These are phyloP conservation scores for Cyberlindnera bimundalis DNA, from an alignment of 805 yeast species.

Conservation along the genomic window DNA sequence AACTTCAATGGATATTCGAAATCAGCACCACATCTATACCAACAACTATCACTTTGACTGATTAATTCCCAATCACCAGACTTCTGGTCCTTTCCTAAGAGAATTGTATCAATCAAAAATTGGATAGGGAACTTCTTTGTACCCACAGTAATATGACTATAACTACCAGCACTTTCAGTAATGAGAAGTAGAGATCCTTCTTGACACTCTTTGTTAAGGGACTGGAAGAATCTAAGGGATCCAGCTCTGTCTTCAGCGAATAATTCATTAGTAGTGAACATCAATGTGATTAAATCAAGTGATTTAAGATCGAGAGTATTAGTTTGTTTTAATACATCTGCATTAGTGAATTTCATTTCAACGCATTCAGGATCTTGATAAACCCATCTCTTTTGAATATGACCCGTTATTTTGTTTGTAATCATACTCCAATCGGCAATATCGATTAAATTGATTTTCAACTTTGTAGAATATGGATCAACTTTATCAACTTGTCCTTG, in stretches of 20 bases:
- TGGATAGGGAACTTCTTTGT: slow-evolving; percentile 78
- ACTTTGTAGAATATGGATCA: slow-evolving; percentile 22
- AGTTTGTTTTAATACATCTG: slow-evolving; percentile 35
- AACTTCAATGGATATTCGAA: slow-evolving; percentile 63
- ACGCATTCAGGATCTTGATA: slow-evolving; percentile 35
- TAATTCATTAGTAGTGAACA: slow-evolving; percentile 86
- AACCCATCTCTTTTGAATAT: slow-evolving; percentile 53
- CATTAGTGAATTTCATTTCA: slow-evolving; percentile 31
- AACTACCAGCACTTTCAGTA: slow-evolving; percentile 88
- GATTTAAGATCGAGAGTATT: slow-evolving; percentile 23
- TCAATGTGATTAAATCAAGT: slow-evolving; percentile 57
- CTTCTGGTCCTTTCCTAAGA: slow-evolving; percentile 48
- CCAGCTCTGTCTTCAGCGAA: slow-evolving; percentile 64
- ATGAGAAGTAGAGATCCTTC: slow-evolving; percentile 60
- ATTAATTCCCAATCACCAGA: slow-evolving; percentile 65
- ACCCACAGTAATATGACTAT: slow-evolving; percentile 76
- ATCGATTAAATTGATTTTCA: slow-evolving; percentile 60
- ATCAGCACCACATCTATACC: slow-evolving; percentile 64
- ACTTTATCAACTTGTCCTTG: slow-evolving; percentile 25
- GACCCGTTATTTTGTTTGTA: slow-evolving; percentile 40
- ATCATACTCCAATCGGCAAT: slow-evolving; percentile 74
- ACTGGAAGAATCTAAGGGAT: slow-evolving; percentile 57
- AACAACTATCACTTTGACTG: slow-evolving; percentile 66
- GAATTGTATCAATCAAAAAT: slow-evolving; percentile 68
- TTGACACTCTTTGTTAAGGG: slow-evolving; percentile 46